Percentiles rank a stretch among this genome's conserved stretches.
Conservation (phyloP, 768 basidiomycete species). For the Naganishia vaughanmartiniae region DNA sequence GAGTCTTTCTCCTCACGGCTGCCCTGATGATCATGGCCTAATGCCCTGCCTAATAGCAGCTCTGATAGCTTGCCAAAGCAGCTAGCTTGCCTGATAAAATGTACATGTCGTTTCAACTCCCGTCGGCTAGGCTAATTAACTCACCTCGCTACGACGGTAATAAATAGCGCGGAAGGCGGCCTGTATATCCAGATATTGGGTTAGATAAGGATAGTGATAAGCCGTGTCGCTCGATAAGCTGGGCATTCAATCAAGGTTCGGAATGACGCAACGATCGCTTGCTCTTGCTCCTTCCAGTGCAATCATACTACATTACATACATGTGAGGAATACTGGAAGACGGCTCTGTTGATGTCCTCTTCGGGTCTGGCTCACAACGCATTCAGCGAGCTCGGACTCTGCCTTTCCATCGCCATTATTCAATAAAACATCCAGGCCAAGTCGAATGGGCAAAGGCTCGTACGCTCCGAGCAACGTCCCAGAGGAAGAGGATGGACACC, state of each 20-base stretch:
- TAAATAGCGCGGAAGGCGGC: neutral
- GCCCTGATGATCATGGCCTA: no score
- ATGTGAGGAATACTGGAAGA: no score
- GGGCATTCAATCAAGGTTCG: no score
- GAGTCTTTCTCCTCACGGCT: no score
- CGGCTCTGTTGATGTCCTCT: neutral
- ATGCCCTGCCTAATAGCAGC: no score
- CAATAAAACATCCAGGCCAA: neutral
- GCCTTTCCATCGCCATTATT: neutral
- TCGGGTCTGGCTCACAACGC: neutral
- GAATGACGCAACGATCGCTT: neutral
- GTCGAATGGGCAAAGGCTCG: slow-evolving; percentile 5
- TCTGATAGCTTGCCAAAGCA: no score
- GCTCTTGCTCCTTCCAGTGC: no score
- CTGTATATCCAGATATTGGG: neutral
- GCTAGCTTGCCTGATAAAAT: no score
- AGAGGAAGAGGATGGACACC: slow-evolving; percentile 3
- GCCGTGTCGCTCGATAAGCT: neutral
- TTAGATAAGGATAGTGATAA: slow-evolving; percentile 1
- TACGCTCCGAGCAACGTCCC: neutral
- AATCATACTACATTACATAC: no score
- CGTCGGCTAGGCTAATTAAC: no score
- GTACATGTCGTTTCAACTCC: no score
- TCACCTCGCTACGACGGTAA: no score
- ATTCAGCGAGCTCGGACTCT: neutral